Percentiles rank a stretch among this genome's conserved stretches.
Conservation (phyloP, 768 basidiomycete genomes). For the Amanita rimosa region DNA sequence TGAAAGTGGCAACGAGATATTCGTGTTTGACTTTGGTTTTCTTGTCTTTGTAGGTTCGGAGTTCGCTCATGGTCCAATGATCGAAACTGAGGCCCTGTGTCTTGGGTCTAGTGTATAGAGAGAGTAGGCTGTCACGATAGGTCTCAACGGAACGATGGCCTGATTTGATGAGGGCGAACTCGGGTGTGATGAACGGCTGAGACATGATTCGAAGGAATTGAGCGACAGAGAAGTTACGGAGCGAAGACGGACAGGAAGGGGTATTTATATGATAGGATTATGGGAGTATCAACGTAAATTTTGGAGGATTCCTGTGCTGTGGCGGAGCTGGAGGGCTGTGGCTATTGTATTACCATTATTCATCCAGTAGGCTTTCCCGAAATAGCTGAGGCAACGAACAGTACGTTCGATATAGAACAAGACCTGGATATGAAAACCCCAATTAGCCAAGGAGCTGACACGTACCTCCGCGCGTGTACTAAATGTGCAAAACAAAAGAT, state of each 20-base stretch:
- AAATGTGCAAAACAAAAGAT: no score
- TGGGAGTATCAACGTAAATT: neutral
- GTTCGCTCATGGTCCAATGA: neutral
- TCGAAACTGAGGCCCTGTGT: neutral
- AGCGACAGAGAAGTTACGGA: neutral
- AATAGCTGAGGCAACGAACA: neutral
- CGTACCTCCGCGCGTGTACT: no score
- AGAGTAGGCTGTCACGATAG: neutral
- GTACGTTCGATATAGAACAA: no score
- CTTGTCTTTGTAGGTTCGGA: neutral
- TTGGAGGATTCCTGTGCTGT: neutral
- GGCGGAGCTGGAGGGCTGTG: neutral
- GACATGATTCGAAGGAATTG: neutral
- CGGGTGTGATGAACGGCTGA: no score
- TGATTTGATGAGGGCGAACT: no score
- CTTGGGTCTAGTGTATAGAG: neutral
- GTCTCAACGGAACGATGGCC: neutral
- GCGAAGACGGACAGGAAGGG: neutral
- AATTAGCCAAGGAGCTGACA: no score
- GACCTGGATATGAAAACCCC: no score
- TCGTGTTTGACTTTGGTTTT: neutral
- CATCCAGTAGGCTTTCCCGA: neutral
- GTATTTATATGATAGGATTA: neutral
- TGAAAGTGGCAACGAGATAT: neutral
- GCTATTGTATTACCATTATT: neutral